Conservation (phyloP, 2,329 filamentous ascomycete species). For the Xylariaceae sp. region DNA sequence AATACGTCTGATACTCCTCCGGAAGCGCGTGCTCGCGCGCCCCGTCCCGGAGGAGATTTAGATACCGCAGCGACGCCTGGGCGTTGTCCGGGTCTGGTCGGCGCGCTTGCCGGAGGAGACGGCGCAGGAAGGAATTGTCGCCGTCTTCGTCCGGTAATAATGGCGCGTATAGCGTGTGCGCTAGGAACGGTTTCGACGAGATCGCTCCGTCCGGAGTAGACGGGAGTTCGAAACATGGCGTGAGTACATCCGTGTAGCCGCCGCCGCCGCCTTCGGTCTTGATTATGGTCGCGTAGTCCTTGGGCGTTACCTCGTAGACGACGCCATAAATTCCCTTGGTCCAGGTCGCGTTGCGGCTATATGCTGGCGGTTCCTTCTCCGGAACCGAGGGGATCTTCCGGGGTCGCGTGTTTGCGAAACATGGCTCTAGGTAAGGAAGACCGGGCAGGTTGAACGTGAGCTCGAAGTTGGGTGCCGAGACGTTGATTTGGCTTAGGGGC, state of each 20-base stretch:
- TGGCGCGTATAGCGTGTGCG: constrained; percentile 78
- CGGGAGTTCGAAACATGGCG: constrained; percentile 69
- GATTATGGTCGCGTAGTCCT: constrained; percentile 81
- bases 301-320: constrained; percentile 84
- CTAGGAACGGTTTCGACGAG: constrained; percentile 65
- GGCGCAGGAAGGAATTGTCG: constrained; percentile 37
- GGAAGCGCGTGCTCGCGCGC: constrained; percentile 78
- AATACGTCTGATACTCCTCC: constrained; percentile 67
- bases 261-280: constrained; percentile 83
- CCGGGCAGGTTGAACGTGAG: constrained; percentile 84
- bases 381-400: constrained; percentile 45
- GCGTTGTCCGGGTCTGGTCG: constrained; percentile 67
- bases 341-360: constrained; percentile 52
- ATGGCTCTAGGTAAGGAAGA: constrained; percentile 81
- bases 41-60: constrained; percentile 73
- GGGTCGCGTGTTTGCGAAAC: constrained; percentile 76
- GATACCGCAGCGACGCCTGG: constrained; percentile 77
- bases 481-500: constrained; percentile 75
- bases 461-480: constrained; percentile 70
- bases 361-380: constrained; percentile 27
- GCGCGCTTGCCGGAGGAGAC: constrained; percentile 41
- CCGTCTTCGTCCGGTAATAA: constrained; percentile 35
- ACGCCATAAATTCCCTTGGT: constrained; percentile 81
- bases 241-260: constrained; percentile 76
- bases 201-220: constrained; percentile 59